phyloP scores from a whole-genome alignment of 495 filamentous ascomycete species.

The Astrocystis sublimbata region DNA sequence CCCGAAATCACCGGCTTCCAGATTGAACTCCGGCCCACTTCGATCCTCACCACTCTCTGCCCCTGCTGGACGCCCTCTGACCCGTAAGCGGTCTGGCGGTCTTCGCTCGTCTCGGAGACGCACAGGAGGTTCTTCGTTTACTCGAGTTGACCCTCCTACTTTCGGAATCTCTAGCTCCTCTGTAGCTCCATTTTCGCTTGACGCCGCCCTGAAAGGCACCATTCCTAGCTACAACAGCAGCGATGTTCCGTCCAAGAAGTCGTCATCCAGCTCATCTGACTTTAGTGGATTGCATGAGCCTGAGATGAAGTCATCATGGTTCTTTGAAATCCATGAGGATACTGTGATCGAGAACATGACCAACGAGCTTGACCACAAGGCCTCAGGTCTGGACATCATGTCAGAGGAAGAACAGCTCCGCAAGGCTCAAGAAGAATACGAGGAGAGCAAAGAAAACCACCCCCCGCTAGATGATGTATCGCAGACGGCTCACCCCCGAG shows the following conservation, averaged over 20 bases:
- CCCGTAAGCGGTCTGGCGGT: slow-evolving; percentile 58
- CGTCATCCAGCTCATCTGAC: slow-evolving; percentile 17
- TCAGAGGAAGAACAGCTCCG: slow-evolving; percentile 65
- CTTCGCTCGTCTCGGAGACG: slow-evolving; percentile 62
- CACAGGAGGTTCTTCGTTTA: slow-evolving; percentile 51
- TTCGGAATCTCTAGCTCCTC: slow-evolving; percentile 39
- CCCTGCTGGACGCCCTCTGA: slow-evolving; percentile 64
- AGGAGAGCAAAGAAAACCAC: slow-evolving; percentile 84
- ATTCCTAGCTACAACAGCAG: slow-evolving; percentile 55
- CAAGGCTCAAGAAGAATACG: slow-evolving; percentile 54
- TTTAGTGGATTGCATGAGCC: slow-evolving; percentile 35
- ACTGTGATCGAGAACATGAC: slow-evolving; percentile 83
- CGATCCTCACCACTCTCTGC: slow-evolving; percentile 51
- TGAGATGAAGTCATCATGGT: slow-evolving; percentile 68
- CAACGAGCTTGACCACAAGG: slow-evolving; percentile 88
- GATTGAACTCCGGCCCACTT: slow-evolving; percentile 41
- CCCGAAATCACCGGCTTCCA: slow-evolving; percentile 47
- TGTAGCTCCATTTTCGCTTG: slow-evolving; percentile 69
- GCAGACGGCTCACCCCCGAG: slow-evolving; percentile 45
- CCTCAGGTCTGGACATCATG: slow-evolving; percentile 80
- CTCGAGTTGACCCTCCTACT: slow-evolving; percentile 61
- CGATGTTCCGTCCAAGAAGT: slow-evolving; percentile 20
- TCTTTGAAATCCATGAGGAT: slow-evolving; percentile 95
- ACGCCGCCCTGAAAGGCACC: slow-evolving; percentile 71
- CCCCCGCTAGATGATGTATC: slow-evolving; percentile 65